Conservation (phyloP, 805 yeast genomes). For the Spathaspora arborariae region DNA sequence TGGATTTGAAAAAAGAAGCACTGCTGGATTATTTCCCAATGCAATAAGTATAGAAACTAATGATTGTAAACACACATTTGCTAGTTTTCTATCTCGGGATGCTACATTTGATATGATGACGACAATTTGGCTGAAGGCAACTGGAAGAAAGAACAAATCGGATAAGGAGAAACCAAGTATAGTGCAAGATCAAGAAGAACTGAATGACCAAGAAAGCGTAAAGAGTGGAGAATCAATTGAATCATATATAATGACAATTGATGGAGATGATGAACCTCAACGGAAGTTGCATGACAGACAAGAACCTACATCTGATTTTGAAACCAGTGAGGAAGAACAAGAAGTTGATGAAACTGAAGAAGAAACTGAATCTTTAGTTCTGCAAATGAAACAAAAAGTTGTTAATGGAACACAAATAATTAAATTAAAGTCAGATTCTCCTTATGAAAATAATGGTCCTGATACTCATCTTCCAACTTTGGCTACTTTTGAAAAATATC, state of each 20-base stretch:
- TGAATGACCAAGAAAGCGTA: slow-evolving; percentile 32
- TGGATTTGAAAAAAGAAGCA: slow-evolving; percentile 72
- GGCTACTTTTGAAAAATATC: slow-evolving; percentile 14
- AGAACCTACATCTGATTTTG: slow-evolving; percentile 10
- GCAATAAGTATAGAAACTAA: slow-evolving; percentile 73
- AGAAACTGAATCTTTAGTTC: slow-evolving; percentile 16
- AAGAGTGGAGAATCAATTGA: slow-evolving; percentile 19
- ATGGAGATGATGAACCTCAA: slow-evolving; percentile 26
- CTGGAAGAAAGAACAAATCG: slow-evolving; percentile 15
- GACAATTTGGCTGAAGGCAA: slow-evolving; percentile 60
- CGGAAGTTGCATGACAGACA: not conserved
- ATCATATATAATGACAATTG: slow-evolving; percentile 41
- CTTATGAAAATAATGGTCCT: slow-evolving; percentile 60
- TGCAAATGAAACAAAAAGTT: slow-evolving; percentile 2
- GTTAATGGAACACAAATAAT: slow-evolving; percentile 18
- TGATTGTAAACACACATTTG: slow-evolving; percentile 69
- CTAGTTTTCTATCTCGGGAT: slow-evolving; percentile 83
- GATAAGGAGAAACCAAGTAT: not conserved
- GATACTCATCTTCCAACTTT: slow-evolving; percentile 57
- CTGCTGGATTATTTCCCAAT: slow-evolving; percentile 89
- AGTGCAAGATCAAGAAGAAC: slow-evolving; percentile 4
- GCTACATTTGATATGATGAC: slow-evolving; percentile 66
- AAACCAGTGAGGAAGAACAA: slow-evolving; percentile 14
- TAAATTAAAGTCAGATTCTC: slow-evolving; percentile 34
- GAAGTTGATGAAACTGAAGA: slow-evolving; percentile 29